Evolutionary conservation across 192 early-diverging fungal genomes (phyloP).

Genomic region (Umbelopsis vinacea): DNA sequence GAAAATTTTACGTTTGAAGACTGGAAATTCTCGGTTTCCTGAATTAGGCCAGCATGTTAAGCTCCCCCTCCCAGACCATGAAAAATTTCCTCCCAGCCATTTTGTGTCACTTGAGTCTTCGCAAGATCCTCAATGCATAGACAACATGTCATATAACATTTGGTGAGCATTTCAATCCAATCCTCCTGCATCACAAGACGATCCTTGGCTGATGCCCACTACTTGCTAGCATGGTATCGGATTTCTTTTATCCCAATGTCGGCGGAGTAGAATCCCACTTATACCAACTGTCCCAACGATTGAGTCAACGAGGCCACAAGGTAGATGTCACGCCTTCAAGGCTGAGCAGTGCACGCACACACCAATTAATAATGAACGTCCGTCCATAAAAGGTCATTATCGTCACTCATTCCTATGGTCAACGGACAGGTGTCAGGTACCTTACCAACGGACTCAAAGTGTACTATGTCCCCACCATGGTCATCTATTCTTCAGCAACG

Average conservation of each 20-base stretch:
- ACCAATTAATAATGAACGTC: background rate
- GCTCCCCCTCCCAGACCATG: too few species aligned
- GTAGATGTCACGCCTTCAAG: slow-evolving; percentile 39
- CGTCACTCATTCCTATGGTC: slow-evolving; percentile 89
- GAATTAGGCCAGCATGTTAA: background rate
- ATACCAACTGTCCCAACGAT: slow-evolving; percentile 86
- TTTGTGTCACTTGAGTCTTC: background rate
- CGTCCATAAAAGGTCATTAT: slow-evolving; percentile 70
- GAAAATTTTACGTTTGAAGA: too few species aligned
- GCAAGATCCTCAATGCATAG: background rate
- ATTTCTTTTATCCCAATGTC: slow-evolving; percentile 97
- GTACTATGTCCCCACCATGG: slow-evolving; percentile 89
- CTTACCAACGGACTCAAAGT: slow-evolving; percentile 93
- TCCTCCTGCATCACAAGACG: background rate
- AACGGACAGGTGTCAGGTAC: slow-evolving; percentile 84
- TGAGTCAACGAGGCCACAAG: slow-evolving; percentile 93
- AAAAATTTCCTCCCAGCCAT: background rate
- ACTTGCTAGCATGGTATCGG: slow-evolving; percentile 82
- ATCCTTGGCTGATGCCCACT: background rate
- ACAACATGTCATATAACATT: slow-evolving; percentile 35
- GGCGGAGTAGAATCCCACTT: slow-evolving; percentile 97
- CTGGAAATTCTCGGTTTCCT: too few species aligned
- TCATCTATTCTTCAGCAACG: slow-evolving; percentile 85
- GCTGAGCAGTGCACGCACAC: too few species aligned
- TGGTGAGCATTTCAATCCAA: slow-evolving; percentile 21